phyloP scores from a whole-genome alignment of 306 rosid species.

The Cicer chorassanicum region DNA sequence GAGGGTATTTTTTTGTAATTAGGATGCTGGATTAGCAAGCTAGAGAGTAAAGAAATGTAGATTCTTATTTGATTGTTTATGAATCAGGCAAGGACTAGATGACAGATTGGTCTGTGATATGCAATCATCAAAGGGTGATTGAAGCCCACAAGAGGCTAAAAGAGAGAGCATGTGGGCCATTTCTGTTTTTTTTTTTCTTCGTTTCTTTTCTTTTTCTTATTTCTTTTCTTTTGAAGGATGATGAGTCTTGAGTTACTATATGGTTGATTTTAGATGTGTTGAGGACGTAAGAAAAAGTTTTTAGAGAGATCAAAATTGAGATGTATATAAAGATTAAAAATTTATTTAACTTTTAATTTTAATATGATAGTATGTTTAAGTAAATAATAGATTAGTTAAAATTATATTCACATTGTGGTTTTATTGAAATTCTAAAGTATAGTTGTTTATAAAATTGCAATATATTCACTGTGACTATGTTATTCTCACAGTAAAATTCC shows the following conservation, averaged over 20 bases:
- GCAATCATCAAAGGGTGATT: slow-evolving; percentile 79
- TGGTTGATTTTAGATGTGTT: not conserved
- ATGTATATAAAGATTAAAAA: too few relatives aligned
- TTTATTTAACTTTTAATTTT: too few relatives aligned
- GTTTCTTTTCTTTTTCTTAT: slow-evolving; percentile 12
- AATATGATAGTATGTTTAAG: too few relatives aligned
- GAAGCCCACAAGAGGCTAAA: slow-evolving; percentile 76
- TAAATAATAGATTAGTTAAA: too few relatives aligned
- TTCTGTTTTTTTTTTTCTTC: slow-evolving; percentile 20
- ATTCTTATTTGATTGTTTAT: slow-evolving; percentile 70
- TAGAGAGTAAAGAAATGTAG: slow-evolving; percentile 58
- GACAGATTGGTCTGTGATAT: slow-evolving; percentile 71
- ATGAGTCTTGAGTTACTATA: not conserved
- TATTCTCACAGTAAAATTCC: too few relatives aligned
- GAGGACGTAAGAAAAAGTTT: not conserved
- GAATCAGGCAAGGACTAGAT: slow-evolving; percentile 66
- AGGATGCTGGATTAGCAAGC: slow-evolving; percentile 53
- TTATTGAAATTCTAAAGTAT: too few relatives aligned
- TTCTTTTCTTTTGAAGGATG: slow-evolving; percentile 37
- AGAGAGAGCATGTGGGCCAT: slow-evolving; percentile 72
- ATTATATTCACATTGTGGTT: fast-evolving
- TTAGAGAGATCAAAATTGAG: too few relatives aligned
- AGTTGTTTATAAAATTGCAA: too few relatives aligned
- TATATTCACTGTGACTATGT: too few relatives aligned
- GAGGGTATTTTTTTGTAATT: slow-evolving; percentile 45